Evolutionary conservation across 2,329 filamentous ascomycete genomes (phyloP), one percentile per base, ranked within the genome.

Genomic region (Colletotrichum sp.): DNA sequence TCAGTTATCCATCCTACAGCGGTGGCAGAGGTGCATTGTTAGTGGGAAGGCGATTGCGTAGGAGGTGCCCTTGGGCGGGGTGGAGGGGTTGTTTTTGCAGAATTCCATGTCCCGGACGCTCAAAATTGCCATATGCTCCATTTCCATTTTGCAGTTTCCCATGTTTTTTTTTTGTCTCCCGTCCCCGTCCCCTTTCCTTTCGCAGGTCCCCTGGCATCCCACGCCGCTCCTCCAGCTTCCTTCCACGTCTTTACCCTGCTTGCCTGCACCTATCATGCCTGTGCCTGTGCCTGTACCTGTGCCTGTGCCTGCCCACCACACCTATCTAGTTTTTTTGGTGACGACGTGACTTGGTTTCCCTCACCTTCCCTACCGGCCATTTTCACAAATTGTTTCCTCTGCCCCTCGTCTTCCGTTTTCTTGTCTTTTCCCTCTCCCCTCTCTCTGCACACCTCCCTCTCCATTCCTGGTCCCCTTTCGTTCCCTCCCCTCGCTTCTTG

Each of bases 101-200:
- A 71, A 71, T 71, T 71, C 74, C 74, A 76, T 76, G 59, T 55
- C 55, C 70, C 15, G 32, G 22, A 61, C 44, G 62, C 36, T 30
- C 49, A 65, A 69, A 76, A 76, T 76, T 76, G 73, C 74, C 74
- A 76, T 76, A 49, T 69, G 59, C 70, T 69, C 63, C 69, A 55
- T 75, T 76, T 75, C 71, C 71, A 65, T 76, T 75, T 75, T 67
- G 66, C 34, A 77, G 71, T 77, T 77, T 77, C 72, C 72, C 71
- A 75, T 77, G 44, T 61, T 29, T 71, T 62, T 71, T 62, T 25
- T 57, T 71, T 52, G 62, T 44, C 12, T 39, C 27, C 44, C 34
- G 27, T 39, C 63, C 39, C 32, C 39, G 70, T 55, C 61, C 57
- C 55, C 49, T 49, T 55, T 12, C 8, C 34, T 62, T 62, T 25